Evolutionary conservation across 306 rosid genomes (phyloP).

Genomic region (Quercus variabilis): DNA sequence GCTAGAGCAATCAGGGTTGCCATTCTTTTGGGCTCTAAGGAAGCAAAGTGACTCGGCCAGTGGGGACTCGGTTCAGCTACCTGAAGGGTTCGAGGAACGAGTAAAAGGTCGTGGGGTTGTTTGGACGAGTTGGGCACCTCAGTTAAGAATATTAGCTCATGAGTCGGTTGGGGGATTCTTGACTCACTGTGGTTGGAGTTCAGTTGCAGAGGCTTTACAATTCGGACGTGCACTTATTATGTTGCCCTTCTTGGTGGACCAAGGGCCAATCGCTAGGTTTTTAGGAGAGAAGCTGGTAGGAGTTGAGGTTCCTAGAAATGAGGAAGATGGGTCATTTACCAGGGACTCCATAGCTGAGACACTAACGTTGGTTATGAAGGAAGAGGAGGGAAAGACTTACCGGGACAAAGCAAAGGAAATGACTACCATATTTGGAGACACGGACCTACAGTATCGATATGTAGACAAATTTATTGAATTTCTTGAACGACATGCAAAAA

Average conservation of each 20-base stretch:
- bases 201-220: constrained; percentile 16
- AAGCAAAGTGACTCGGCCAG: constrained; percentile 3
- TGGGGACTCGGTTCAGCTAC: background rate
- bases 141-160: constrained; percentile 24
- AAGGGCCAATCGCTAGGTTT: too few relatives aligned
- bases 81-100: constrained; percentile 8
- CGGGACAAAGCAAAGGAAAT: background rate
- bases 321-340: constrained; percentile 9
- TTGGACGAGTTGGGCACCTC: constrained; percentile 28
- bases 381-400: too few relatives aligned
- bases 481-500: too few relatives aligned
- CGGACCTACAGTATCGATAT: too few relatives aligned
- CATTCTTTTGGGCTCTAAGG: constrained; percentile 9
- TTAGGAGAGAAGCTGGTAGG: too few relatives aligned
- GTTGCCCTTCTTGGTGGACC: too few relatives aligned
- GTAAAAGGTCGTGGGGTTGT: constrained; percentile 6
- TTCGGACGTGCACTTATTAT: background rate
- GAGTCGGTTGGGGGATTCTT: constrained; percentile 29
- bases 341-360: background rate
- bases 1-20: constrained; percentile 17
- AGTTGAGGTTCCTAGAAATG: background rate
- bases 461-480: too few relatives aligned
- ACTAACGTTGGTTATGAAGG: too few relatives aligned
- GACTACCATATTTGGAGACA: too few relatives aligned
- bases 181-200: constrained; percentile 36